Evolutionary conservation across 2,329 filamentous ascomycete species (phyloP).

Genomic region (Penicillium glabrum): DNA sequence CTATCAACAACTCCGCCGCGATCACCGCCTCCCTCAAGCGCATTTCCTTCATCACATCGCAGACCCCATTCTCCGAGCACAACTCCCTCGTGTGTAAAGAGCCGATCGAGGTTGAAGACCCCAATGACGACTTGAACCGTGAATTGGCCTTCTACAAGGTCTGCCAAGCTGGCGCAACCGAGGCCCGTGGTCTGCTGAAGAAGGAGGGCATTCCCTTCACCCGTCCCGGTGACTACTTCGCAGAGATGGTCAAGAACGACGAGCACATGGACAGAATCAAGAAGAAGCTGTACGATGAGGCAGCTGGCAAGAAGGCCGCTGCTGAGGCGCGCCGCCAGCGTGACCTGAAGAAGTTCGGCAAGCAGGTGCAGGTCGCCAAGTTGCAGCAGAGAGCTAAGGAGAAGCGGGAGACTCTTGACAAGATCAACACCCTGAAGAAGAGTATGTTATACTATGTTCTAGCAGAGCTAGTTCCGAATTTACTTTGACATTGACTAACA

Average conservation of each 20-base stretch:
- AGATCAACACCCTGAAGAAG: slow-evolving; percentile 92
- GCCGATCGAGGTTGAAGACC: slow-evolving; percentile 73
- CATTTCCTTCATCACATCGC: slow-evolving; percentile 53
- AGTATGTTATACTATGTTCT: slow-evolving; percentile 61
- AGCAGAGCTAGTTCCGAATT: not conserved
- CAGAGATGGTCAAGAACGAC: slow-evolving; percentile 98
- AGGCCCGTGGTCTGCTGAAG: slow-evolving; percentile 71
- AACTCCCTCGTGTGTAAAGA: slow-evolving; percentile 71
- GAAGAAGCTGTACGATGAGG: slow-evolving; percentile 87
- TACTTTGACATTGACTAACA: not conserved
- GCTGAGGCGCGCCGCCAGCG: slow-evolving; percentile 87
- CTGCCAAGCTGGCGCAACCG: slow-evolving; percentile 73
- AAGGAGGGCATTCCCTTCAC: slow-evolving; percentile 84
- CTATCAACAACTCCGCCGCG: slow-evolving; percentile 94
- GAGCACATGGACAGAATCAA: slow-evolving; percentile 98
- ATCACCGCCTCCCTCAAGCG: slow-evolving; percentile 78
- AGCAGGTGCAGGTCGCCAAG: slow-evolving; percentile 95
- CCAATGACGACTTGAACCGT: slow-evolving; percentile 87
- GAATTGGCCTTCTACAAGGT: slow-evolving; percentile 94
- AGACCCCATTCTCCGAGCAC: slow-evolving; percentile 78
- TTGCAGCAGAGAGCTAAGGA: slow-evolving; percentile 89
- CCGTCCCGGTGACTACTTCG: slow-evolving; percentile 91
- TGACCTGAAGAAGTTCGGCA: slow-evolving; percentile 98
- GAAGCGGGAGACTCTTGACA: slow-evolving; percentile 90
- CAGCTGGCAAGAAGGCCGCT: slow-evolving; percentile 86